Evolutionary conservation across 306 rosid genomes (phyloP).

Genomic region (Lupinus albus): DNA sequence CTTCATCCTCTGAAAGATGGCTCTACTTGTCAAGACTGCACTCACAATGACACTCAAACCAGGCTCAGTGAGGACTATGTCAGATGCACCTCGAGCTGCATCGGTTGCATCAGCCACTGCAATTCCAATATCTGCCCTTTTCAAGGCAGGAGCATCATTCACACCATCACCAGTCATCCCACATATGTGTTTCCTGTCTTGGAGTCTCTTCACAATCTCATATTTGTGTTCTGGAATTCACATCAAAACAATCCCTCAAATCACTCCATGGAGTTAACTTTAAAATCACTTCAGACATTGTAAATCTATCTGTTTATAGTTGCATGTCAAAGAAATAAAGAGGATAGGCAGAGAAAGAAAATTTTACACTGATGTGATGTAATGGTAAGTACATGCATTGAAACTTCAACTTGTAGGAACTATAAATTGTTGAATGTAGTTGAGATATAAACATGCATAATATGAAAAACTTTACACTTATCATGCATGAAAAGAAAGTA

Average conservation of each 20-base stretch:
- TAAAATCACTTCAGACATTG: background rate
- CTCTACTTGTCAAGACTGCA: conserved; percentile 87
- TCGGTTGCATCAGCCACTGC: conserved; percentile 97
- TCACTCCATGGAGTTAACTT: background rate
- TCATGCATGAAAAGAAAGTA: background rate
- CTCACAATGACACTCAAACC: conserved; percentile 86
- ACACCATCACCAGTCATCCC: conserved; percentile 99
- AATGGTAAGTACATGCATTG: too few relatives aligned
- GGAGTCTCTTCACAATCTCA: conserved; percentile 84
- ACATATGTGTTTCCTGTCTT: conserved; percentile 74
- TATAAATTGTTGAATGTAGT: too few relatives aligned
- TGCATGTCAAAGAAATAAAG: too few relatives aligned
- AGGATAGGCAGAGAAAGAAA: too few relatives aligned
- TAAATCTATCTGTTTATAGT: background rate
- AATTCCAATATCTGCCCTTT: conserved; percentile 86
- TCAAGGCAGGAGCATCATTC: conserved; percentile 90
- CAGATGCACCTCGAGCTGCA: conserved; percentile 91
- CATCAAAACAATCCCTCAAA: conserved; percentile 6
- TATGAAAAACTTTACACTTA: background rate
- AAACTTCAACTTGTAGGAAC: too few relatives aligned
- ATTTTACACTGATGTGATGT: too few relatives aligned
- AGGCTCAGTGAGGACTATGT: conserved; percentile 88
- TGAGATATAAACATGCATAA: background rate
- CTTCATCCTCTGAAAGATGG: conserved; percentile 95
- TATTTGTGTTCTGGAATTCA: conserved; percentile 75